Percentiles rank a stretch among this genome's conserved stretches.
These are phyloP conservation scores for Trichoderma parareesei DNA, from an alignment of 495 filamentous ascomycete species.

Conservation along the genomic window DNA sequence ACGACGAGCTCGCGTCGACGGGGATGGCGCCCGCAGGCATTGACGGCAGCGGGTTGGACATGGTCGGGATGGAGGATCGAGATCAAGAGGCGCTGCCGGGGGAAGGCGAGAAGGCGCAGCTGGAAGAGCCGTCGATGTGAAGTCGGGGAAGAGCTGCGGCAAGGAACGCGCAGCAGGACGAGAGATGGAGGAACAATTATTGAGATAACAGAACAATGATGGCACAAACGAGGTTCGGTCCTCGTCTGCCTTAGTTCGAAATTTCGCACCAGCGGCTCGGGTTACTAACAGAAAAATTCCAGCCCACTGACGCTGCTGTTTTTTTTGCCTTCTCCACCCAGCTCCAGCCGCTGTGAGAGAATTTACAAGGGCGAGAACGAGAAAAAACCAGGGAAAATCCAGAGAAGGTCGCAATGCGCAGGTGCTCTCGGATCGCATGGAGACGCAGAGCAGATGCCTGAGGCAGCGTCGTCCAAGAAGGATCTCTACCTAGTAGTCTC, in stretches of 20 bases:
- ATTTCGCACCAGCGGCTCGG: neutral
- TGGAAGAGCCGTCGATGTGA: conserved; percentile 4
- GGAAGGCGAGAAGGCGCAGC: conserved; percentile 44
- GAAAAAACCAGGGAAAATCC: no score
- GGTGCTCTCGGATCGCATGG: neutral
- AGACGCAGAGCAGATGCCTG: neutral
- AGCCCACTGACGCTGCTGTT: neutral
- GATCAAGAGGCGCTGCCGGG: conserved; percentile 46
- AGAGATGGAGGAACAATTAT: neutral
- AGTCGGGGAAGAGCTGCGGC: conserved; percentile 31
- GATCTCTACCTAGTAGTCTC: neutral
- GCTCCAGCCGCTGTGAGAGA: conserved; percentile 32
- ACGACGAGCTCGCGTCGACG: conserved; percentile 38
- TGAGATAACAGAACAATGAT: neutral
- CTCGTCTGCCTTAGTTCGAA: neutral
- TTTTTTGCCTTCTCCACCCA: conserved; percentile 46
- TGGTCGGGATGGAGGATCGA: conserved; percentile 18
- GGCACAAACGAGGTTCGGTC: conserved; percentile 2
- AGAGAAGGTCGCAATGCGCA: no score
- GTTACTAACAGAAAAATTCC: neutral
- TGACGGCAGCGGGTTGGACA: conserved; percentile 34
- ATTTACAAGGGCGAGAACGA: neutral
- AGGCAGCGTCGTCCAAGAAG: neutral
- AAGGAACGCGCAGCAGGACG: conserved; percentile 11
- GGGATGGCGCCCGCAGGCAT: conserved; percentile 33